Percentiles rank a stretch among this genome's conserved stretches.
These are phyloP conservation scores for Aureobasidium melanogenum DNA, from an alignment of 2,329 filamentous ascomycete genomes.

Conservation along the genomic window DNA sequence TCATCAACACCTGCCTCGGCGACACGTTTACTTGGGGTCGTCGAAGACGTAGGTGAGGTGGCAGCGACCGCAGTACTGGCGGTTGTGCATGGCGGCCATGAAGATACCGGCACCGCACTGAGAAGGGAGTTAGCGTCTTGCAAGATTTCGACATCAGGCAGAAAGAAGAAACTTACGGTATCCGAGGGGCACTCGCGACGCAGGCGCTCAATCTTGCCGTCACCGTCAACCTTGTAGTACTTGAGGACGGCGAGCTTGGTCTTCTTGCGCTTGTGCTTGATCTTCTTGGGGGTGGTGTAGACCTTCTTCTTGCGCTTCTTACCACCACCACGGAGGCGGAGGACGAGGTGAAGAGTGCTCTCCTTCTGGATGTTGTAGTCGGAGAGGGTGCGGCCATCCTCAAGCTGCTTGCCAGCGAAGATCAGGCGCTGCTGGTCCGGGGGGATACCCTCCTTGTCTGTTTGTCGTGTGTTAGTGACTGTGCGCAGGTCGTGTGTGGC, in stretches of 20 bases:
- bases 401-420: slow-evolving; percentile 99
- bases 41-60: slow-evolving; percentile 65
- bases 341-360: slow-evolving; percentile 94
- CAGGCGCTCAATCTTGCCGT: slow-evolving; percentile 99
- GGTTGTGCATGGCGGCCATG: slow-evolving; percentile 99
- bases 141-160: too few relatives aligned
- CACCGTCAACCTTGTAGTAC: slow-evolving; percentile 99
- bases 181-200: slow-evolving; percentile 93
- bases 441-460: slow-evolving; percentile 99
- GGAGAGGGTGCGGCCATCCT: slow-evolving; percentile 96
- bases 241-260: slow-evolving; percentile 99
- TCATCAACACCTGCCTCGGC: background rate
- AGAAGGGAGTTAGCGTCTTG: slow-evolving; percentile 22
- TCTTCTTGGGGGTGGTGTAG: slow-evolving; percentile 99
- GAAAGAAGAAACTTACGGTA: slow-evolving; percentile 52
- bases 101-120: slow-evolving; percentile 99
- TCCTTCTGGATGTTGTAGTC: slow-evolving; percentile 99
- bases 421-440: slow-evolving; percentile 99
- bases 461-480: slow-evolving; percentile 29
- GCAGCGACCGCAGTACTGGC: slow-evolving; percentile 84
- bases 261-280: slow-evolving; percentile 99
- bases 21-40: slow-evolving; percentile 34
- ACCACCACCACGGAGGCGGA: slow-evolving; percentile 94
- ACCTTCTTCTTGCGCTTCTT: slow-evolving; percentile 99
- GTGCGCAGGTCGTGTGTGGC: background rate